A percentile compares a stretch with the other conserved stretches of the same genome.
phyloP scores from a whole-genome alignment of 2,329 filamentous ascomycete genomes.

The Hypoxylon sp. region DNA sequence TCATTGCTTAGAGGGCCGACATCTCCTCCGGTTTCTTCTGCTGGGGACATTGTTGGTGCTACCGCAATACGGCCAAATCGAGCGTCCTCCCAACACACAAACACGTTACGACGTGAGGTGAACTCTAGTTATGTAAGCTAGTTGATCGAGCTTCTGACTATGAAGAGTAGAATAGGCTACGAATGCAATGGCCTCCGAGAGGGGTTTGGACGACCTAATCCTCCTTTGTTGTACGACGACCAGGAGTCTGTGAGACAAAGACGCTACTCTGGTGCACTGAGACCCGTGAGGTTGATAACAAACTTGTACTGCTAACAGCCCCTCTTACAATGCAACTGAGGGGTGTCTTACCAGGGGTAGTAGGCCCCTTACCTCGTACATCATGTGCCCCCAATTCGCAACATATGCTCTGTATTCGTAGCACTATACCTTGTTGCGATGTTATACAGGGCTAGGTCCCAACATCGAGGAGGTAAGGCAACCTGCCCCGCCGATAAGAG shows the following conservation, averaged over 20 bases:
- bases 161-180: not conserved
- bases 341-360: not conserved
- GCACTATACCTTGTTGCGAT: not conserved
- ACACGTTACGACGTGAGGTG: not conserved
- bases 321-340: constrained; percentile 10
- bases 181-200: not conserved
- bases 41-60: constrained; percentile 18
- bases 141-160: not conserved
- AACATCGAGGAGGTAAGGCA: constrained; percentile 5
- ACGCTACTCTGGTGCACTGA: not conserved
- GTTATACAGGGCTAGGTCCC: not conserved
- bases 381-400: not conserved
- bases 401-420: not conserved
- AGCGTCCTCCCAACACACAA: not conserved
- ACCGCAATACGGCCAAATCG: not conserved
- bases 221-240: not conserved
- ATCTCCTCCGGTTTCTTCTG: constrained; percentile 1
- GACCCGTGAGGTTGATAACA: not conserved
- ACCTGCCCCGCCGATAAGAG: constrained; percentile 9
- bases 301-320: not conserved
- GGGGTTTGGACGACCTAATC: not conserved
- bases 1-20: constrained; percentile 50
- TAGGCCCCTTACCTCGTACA: not conserved
- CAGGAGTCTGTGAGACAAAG: not conserved
- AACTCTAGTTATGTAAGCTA: not conserved